Evolutionary conservation across 2,329 filamentous ascomycete genomes (phyloP).

Genomic region (Fusarium sp.): DNA sequence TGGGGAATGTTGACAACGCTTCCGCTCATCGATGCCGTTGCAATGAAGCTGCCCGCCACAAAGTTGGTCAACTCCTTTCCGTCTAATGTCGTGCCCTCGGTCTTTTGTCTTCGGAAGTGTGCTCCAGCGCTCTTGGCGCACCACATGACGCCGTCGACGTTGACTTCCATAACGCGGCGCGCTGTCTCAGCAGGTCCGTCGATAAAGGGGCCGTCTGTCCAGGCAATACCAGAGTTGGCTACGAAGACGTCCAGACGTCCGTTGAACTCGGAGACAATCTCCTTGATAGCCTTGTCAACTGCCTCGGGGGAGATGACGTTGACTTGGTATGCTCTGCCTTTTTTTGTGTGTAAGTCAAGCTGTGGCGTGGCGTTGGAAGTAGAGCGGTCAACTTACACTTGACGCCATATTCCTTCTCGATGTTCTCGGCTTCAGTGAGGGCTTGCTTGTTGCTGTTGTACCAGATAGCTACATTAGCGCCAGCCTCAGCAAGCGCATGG

Average conservation of each 20-base stretch:
- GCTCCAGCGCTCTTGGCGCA: constrained; percentile 76
- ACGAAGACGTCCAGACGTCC: constrained; percentile 81
- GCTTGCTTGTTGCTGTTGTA: constrained; percentile 77
- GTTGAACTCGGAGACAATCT: constrained; percentile 73
- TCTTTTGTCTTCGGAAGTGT: constrained; percentile 77
- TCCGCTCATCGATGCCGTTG: constrained; percentile 81
- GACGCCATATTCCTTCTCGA: constrained; percentile 73
- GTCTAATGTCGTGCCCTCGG: constrained; percentile 70
- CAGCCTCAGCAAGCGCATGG: constrained; percentile 73
- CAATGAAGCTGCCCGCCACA: constrained; percentile 76
- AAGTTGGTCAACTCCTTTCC: constrained; percentile 71
- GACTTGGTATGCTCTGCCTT: constrained; percentile 71
- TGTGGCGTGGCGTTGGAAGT: not conserved
- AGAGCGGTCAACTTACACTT: constrained; percentile 64
- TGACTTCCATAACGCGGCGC: constrained; percentile 74
- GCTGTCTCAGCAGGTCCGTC: constrained; percentile 73
- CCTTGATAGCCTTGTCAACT: constrained; percentile 62
- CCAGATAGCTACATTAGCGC: constrained; percentile 78
- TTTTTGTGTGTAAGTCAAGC: constrained; percentile 21
- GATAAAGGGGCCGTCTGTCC: constrained; percentile 75
- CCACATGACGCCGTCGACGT: constrained; percentile 83
- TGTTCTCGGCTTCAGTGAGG: constrained; percentile 68
- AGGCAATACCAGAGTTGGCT: constrained; percentile 81
- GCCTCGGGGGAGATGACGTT: constrained; percentile 66
- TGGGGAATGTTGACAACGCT: constrained; percentile 83